Base-by-base conservation (phyloP, 306 rosid species). In the Fagus crenata region DNA sequence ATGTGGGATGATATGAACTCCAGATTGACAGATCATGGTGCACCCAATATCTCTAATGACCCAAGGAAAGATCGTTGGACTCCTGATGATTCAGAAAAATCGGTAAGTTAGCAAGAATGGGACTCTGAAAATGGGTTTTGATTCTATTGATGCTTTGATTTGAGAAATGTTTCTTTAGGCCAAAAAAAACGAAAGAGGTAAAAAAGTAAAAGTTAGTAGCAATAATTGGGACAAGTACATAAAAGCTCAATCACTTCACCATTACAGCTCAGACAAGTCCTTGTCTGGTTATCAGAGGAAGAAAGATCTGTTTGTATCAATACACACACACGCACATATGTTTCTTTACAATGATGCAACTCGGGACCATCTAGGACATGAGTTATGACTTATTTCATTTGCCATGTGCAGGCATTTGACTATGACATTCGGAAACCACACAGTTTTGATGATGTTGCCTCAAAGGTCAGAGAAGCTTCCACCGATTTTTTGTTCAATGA, bases 1-100 rank as follows among this genome's bases (percentile, higher is more conserved):
- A 74, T 77, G 82, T 93, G 98, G 98, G 95, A 90, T 77, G 91
- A 86, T 73, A 85, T 89, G 90, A 84, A 89, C 79, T 67, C 93
- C 51, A 80, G 89, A 49, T 73, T 78, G 85, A 43, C 89, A 35
- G 86, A 67, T 81, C 86, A 72, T 46, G 84, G 86, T 18, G 80
- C 84, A 54, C 70, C 90, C 22, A 83, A 65, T 74, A 71, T 84
- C 49, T 75, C 93, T 49, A 81, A 71, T 79, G 87, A 75, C 81
- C 71, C 81, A 72, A 82, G 84, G 73, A 86, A 71, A 78, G 89
- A 89, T 51, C 71, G 64, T 17, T 91, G 93, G 90, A 69, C 70
- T 18, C 85, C 87, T 37, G 97, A 83, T 80, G 92, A 90, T 82
- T 78, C 85, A 7, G 98, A 91, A 35, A 92, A 86, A 77, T 70